A percentile compares a stretch with the other conserved stretches of the same genome.
These are phyloP conservation scores for Cryptococcus hybrid DNA, from an alignment of 1,284 basidiomycete genomes.

Conservation along the genomic window DNA sequence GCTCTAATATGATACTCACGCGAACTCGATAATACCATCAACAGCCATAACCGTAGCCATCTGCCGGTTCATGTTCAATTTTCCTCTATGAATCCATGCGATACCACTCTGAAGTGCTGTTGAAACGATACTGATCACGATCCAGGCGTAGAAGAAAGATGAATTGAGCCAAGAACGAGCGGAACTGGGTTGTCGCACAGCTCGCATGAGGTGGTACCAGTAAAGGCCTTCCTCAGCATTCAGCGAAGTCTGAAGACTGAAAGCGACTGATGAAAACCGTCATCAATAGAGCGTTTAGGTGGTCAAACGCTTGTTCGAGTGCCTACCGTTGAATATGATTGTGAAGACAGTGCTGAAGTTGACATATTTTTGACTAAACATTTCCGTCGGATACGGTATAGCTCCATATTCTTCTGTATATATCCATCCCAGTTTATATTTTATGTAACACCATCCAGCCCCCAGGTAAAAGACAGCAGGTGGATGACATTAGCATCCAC, in stretches of 20 bases:
- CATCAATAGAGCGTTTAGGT: background rate
- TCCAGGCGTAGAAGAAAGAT: constrained; percentile 31
- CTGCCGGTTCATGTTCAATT: constrained; percentile 11
- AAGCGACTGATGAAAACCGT: constrained; percentile 13
- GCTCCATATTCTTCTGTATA: constrained; percentile 16
- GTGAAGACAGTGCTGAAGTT: constrained; percentile 17
- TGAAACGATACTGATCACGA: constrained; percentile 17
- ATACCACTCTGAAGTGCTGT: constrained; percentile 12
- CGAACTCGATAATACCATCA: constrained; percentile 22
- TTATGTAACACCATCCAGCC: constrained; percentile 22
- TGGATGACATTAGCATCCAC: constrained; percentile 28
- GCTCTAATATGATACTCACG: constrained; percentile 12
- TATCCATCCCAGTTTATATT: constrained; percentile 27
- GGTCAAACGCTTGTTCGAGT: background rate
- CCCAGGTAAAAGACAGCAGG: constrained; percentile 19
- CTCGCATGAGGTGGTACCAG: constrained; percentile 36
- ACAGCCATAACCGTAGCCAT: constrained; percentile 15
- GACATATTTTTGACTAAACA: constrained; percentile 18
- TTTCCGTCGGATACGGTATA: constrained; percentile 17
- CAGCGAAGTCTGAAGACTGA: constrained; percentile 26
- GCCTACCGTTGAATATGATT: constrained; percentile 21
- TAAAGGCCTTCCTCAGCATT: constrained; percentile 36
- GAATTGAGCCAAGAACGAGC: constrained; percentile 27
- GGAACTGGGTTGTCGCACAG: constrained; percentile 23
- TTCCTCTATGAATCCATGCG: constrained; percentile 18